These are phyloP conservation scores for Venturia carpophila DNA, from an alignment of 2,329 filamentous ascomycete species.

Conservation along the genomic window DNA sequence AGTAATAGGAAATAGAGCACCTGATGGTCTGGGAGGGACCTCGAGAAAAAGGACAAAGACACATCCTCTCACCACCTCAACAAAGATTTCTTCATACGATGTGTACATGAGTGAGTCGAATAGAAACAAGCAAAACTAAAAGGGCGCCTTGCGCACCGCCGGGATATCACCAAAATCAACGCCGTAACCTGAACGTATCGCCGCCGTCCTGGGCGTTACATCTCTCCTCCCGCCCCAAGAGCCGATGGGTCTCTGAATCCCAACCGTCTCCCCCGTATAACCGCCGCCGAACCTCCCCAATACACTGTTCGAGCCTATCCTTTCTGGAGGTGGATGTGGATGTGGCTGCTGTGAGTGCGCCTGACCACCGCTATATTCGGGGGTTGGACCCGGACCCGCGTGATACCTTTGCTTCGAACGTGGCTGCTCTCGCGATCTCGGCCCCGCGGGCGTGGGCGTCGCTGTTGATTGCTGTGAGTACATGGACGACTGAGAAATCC, in stretches of 20 bases:
- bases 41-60: background rate
- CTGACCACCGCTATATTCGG: background rate
- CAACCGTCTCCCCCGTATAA: conserved; percentile 31
- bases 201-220: conserved; percentile 20
- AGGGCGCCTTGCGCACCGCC: conserved; percentile 12
- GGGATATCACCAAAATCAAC: conserved; percentile 26
- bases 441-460: background rate
- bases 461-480: background rate
- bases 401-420: background rate
- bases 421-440: background rate
- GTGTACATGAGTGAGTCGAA: background rate
- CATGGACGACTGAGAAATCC: background rate
- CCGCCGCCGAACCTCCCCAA: conserved; percentile 33
- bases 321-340: background rate
- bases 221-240: conserved; percentile 16
- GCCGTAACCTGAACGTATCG: conserved; percentile 22
- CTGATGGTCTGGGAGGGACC: background rate
- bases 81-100: background rate
- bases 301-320: background rate
- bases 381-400: background rate
- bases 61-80: background rate
- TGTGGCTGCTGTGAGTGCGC: background rate
- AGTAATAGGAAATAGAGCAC: background rate
- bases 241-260: conserved; percentile 29
- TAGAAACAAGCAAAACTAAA: background rate